phyloP scores from a whole-genome alignment of 2,329 filamentous ascomycete species.

The Alternaria arbusti region DNA sequence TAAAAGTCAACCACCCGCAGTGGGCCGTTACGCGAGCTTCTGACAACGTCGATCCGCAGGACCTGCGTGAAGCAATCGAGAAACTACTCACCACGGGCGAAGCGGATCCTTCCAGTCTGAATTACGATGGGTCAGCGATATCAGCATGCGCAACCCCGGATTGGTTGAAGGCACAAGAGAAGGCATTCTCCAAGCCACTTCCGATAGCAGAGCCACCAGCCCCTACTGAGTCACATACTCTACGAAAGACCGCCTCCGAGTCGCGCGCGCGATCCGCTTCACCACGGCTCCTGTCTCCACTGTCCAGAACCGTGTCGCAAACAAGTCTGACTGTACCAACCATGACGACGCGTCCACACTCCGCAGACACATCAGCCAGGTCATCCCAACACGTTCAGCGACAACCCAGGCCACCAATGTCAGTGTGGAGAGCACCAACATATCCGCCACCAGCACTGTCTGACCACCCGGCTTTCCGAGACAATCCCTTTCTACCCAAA shows the following conservation, averaged over 20 bases:
- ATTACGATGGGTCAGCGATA: background rate
- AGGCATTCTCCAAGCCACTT: constrained; percentile 12
- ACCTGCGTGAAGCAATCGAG: constrained; percentile 24
- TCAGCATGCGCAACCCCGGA: constrained; percentile 7
- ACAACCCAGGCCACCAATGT: constrained; percentile 21
- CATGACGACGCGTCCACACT: background rate
- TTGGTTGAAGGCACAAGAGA: constrained; percentile 20
- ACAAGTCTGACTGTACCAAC: constrained; percentile 6
- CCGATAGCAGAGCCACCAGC: constrained; percentile 32
- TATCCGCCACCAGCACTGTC: constrained; percentile 3
- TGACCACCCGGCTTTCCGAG: constrained; percentile 7
- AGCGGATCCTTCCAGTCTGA: constrained; percentile 7
- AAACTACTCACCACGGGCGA: constrained; percentile 8
- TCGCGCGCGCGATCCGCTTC: constrained; percentile 26
- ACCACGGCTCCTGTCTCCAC: constrained; percentile 1
- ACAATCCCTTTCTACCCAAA: background rate
- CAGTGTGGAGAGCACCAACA: constrained; percentile 17
- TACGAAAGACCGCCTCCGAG: background rate
- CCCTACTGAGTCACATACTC: constrained; percentile 26
- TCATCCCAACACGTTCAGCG: constrained; percentile 10
- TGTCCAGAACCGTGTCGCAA: constrained; percentile 2
- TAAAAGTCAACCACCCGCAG: constrained; percentile 27
- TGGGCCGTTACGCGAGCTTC: constrained; percentile 32
- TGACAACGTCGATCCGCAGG: constrained; percentile 23
- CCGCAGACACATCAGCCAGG: background rate